Conservation (phyloP, 2,329 filamentous ascomycete genomes). For the Kalaharituber pfeilii region DNA sequence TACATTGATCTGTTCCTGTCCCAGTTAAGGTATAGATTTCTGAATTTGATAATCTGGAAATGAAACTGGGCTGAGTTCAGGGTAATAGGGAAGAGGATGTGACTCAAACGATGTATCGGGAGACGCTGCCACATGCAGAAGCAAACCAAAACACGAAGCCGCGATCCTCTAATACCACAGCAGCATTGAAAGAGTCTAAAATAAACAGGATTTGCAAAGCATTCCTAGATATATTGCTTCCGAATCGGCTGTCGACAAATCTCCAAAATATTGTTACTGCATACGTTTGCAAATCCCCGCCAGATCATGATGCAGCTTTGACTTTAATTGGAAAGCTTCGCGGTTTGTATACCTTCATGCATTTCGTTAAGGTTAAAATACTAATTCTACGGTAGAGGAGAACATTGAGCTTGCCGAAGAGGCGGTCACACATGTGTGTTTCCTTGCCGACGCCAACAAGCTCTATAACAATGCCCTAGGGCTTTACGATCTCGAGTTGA, state of each 20-base stretch:
- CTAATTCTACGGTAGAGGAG: slow-evolving; percentile 36
- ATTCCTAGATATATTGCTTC: slow-evolving; percentile 49
- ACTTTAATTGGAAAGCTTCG: slow-evolving; percentile 57
- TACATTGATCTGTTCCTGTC: slow-evolving; percentile 85
- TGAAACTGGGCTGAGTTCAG: neutral
- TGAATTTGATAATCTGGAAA: slow-evolving; percentile 3
- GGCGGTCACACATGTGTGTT: slow-evolving; percentile 92
- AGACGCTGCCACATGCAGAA: slow-evolving; percentile 44
- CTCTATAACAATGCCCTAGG: slow-evolving; percentile 83
- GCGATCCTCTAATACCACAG: neutral
- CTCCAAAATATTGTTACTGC: slow-evolving; percentile 88
- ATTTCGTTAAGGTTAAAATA: neutral
- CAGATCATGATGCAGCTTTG: slow-evolving; percentile 74
- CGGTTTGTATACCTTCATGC: slow-evolving; percentile 24
- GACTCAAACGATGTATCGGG: slow-evolving; percentile 78
- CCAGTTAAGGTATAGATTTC: slow-evolving; percentile 23
- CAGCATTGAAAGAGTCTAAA: slow-evolving; percentile 35
- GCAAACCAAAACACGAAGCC: no score
- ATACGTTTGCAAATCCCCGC: slow-evolving; percentile 81
- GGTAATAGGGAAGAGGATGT: slow-evolving; percentile 64
- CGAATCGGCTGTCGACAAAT: slow-evolving; percentile 42
- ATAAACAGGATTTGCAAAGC: slow-evolving; percentile 80
- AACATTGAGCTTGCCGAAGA: slow-evolving; percentile 60
- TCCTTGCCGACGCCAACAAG: slow-evolving; percentile 80
- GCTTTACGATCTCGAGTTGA: slow-evolving; percentile 77